Percentiles rank a stretch among this genome's conserved stretches.
Conservation (phyloP, 441 rosid genomes). For the Populus hybrid region DNA sequence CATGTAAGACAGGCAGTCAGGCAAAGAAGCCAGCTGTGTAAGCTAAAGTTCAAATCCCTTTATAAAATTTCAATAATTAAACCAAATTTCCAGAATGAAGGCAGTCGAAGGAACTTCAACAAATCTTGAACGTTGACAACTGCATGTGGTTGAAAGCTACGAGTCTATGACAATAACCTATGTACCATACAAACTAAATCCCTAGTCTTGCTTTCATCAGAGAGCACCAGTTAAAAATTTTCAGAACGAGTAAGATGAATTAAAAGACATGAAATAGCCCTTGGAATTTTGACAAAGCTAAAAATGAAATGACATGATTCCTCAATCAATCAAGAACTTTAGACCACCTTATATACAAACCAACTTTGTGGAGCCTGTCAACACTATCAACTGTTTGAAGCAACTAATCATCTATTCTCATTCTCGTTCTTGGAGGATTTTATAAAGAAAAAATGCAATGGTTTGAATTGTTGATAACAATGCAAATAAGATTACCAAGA, state of each 20-base stretch:
- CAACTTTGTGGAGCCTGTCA: neutral
- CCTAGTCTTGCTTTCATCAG: neutral
- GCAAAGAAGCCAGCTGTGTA: neutral
- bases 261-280: neutral
- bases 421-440: neutral
- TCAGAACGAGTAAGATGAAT: neutral
- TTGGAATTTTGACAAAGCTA: neutral
- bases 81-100: neutral
- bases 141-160: neutral
- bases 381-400: neutral
- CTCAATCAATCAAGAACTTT: neutral
- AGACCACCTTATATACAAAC: neutral
- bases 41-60: neutral
- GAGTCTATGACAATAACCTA: neutral
- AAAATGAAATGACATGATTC: neutral
- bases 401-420: neutral
- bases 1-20: neutral
- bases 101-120: neutral
- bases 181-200: neutral
- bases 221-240: neutral
- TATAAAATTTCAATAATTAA: neutral
- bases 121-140: neutral
- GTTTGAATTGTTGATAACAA: neutral
- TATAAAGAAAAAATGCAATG: neutral
- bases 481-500: neutral